Evolutionary conservation across 1,139 yeast species (phyloP).

Genomic region (Scheffersomyces stambukii): DNA sequence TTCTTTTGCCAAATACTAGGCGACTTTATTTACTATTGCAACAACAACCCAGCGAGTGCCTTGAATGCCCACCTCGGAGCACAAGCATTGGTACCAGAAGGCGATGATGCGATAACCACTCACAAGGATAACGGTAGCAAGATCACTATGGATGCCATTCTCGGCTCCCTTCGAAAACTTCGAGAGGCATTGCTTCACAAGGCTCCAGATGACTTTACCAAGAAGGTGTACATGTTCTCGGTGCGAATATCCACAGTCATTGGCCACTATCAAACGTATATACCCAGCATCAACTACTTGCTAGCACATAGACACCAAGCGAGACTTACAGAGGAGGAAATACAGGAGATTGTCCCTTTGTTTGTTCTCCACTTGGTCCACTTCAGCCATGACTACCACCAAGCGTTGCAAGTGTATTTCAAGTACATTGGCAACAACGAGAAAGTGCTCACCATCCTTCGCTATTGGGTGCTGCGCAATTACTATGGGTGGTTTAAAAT

Average conservation of each 20-base stretch:
- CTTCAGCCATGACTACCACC: slow-evolving; percentile 31
- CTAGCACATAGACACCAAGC: slow-evolving; percentile 15
- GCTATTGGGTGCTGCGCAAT: slow-evolving; percentile 36
- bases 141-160: slow-evolving; percentile 21
- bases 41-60: slow-evolving; percentile 15
- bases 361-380: slow-evolving; percentile 47
- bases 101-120: slow-evolving; percentile 1
- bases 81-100: neutral
- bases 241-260: slow-evolving; percentile 42
- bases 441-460: slow-evolving; percentile 21
- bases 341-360: slow-evolving; percentile 35
- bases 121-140: neutral
- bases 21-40: slow-evolving; percentile 26
- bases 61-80: slow-evolving; percentile 9
- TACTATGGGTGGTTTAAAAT: slow-evolving; percentile 38
- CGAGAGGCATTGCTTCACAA: slow-evolving; percentile 49
- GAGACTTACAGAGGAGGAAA: slow-evolving; percentile 19
- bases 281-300: slow-evolving; percentile 48
- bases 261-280: slow-evolving; percentile 54
- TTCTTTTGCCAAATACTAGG: slow-evolving; percentile 34
- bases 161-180: slow-evolving; percentile 38
- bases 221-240: slow-evolving; percentile 48
- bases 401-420: slow-evolving; percentile 30
- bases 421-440: slow-evolving; percentile 22
- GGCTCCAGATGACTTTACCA: slow-evolving; percentile 36